Conservation (phyloP, 2,329 filamentous ascomycete species). For the Aspergillus alliaceus region DNA sequence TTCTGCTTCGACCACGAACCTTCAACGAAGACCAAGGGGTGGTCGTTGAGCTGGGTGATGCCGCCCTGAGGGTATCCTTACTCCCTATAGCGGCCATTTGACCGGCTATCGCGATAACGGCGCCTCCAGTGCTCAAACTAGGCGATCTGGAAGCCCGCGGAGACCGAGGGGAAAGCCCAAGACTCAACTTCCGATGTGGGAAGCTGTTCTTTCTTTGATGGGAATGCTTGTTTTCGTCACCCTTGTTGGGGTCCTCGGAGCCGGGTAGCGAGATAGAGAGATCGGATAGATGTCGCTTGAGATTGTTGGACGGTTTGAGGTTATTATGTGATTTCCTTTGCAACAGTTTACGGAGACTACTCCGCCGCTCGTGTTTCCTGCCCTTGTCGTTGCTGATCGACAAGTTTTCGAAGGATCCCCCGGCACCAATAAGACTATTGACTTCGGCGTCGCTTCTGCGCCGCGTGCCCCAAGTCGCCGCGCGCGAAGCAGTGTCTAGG, state of each 20-base stretch:
- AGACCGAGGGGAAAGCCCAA: slow-evolving; percentile 32
- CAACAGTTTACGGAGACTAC: slow-evolving; percentile 47
- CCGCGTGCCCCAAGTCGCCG: slow-evolving; percentile 56
- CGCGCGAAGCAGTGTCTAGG: slow-evolving; percentile 54
- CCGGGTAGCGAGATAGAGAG: slow-evolving; percentile 29
- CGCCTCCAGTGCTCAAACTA: slow-evolving; percentile 39
- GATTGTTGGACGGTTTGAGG: slow-evolving; percentile 36
- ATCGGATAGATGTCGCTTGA: slow-evolving; percentile 47
- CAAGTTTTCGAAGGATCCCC: slow-evolving; percentile 44
- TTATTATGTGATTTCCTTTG: slow-evolving; percentile 42
- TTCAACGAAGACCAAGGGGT: slow-evolving; percentile 50
- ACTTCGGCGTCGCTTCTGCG: slow-evolving; percentile 54
- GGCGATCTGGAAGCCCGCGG: slow-evolving; percentile 35
- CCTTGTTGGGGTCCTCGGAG: slow-evolving; percentile 24
- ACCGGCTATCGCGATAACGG: slow-evolving; percentile 47
- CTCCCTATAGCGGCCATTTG: slow-evolving; percentile 47
- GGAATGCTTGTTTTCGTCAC: slow-evolving; percentile 17
- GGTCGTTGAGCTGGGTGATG: slow-evolving; percentile 38
- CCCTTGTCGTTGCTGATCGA: slow-evolving; percentile 36
- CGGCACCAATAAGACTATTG: slow-evolving; percentile 45
- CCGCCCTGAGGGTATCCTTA: slow-evolving; percentile 59
- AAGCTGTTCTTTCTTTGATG: slow-evolving; percentile 33
- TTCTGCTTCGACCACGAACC: slow-evolving; percentile 55
- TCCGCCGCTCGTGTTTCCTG: slow-evolving; percentile 45
- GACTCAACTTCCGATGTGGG: slow-evolving; percentile 39